Conservation (phyloP, 257 asterid species). For the Solanum chmielewskii region DNA sequence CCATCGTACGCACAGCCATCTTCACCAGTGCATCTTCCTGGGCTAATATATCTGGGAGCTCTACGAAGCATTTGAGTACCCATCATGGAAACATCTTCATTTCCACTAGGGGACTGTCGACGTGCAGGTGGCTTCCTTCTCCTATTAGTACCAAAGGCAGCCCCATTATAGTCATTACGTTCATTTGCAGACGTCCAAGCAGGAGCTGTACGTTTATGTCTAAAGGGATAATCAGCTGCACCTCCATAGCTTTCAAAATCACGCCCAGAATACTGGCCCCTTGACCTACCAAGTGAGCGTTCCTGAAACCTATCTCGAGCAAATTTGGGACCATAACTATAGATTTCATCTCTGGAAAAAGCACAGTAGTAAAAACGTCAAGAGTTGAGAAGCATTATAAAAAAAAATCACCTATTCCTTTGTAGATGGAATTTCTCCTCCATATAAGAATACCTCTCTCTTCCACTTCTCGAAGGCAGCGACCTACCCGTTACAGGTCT, state of each 20-base stretch:
- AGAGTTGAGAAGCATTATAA: too few relatives aligned
- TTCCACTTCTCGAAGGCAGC: conserved; percentile 38
- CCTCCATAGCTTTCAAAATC: conserved; percentile 36
- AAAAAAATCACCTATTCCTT: too few relatives aligned
- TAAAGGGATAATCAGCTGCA: conserved; percentile 32
- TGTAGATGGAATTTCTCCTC: conserved; percentile 30
- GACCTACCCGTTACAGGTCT: conserved; percentile 32
- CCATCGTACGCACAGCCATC: too few relatives aligned
- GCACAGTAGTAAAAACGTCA: too few relatives aligned
- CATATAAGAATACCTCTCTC: conserved; percentile 44
- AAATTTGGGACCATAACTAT: too few relatives aligned
- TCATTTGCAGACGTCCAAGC: conserved; percentile 30
- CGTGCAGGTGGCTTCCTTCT: background rate
- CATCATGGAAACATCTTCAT: too few relatives aligned
- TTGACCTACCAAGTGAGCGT: conserved; percentile 35
- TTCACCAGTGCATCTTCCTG: too few relatives aligned
- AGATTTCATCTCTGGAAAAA: too few relatives aligned
- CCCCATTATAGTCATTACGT: conserved; percentile 27
- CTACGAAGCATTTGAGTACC: too few relatives aligned
- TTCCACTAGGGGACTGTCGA: too few relatives aligned
- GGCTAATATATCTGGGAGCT: too few relatives aligned
- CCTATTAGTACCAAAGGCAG: conserved; percentile 12
- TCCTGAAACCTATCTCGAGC: too few relatives aligned
- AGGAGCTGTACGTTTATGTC: conserved; percentile 36
- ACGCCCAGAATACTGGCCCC: conserved; percentile 32